Conservation (phyloP, 176 grass and related monocot genomes). For the Leersia perrieri region DNA sequence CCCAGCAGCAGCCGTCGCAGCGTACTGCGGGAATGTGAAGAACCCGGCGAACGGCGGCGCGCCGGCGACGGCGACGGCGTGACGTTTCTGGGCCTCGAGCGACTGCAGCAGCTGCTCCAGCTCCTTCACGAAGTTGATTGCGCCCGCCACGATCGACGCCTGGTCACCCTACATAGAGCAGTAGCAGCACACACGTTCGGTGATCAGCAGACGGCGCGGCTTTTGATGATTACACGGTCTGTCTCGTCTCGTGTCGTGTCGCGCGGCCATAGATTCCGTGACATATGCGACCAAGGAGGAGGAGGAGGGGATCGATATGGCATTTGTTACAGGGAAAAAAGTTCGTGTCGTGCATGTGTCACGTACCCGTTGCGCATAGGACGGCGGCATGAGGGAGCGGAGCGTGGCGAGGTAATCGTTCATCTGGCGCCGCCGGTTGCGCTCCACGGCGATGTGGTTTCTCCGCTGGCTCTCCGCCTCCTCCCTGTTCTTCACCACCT, state of each 20-base stretch:
- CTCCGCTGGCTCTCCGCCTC: slow-evolving; percentile 52
- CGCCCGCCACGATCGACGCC: slow-evolving; percentile 79
- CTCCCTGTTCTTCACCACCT: slow-evolving; percentile 49
- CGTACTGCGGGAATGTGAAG: slow-evolving; percentile 80
- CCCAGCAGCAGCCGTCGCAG: not conserved
- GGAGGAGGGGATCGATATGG: too few species aligned
- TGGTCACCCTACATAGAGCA: slow-evolving; percentile 97
- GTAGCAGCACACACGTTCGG: not conserved
- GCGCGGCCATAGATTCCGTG: slow-evolving; percentile 43
- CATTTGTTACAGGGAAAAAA: too few species aligned
- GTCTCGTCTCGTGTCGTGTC: too few species aligned
- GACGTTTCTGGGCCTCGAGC: slow-evolving; percentile 59
- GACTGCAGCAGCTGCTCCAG: slow-evolving; percentile 85
- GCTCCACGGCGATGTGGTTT: slow-evolving; percentile 95
- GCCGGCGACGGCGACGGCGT: not conserved
- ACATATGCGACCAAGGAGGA: slow-evolving; percentile 50
- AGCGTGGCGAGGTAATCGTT: slow-evolving; percentile 93
- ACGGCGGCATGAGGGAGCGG: slow-evolving; percentile 82
- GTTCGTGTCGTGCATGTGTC: too few species aligned
- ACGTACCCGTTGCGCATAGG: slow-evolving; percentile 83
- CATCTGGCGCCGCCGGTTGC: slow-evolving; percentile 94
- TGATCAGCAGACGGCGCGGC: slow-evolving; percentile 10
- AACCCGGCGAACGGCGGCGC: slow-evolving; percentile 56
- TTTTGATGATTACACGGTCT: too few species aligned
- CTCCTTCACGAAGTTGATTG: slow-evolving; percentile 96